Evolutionary conservation across 805 yeast species (phyloP).

Genomic region (Yueomyces sp.): DNA sequence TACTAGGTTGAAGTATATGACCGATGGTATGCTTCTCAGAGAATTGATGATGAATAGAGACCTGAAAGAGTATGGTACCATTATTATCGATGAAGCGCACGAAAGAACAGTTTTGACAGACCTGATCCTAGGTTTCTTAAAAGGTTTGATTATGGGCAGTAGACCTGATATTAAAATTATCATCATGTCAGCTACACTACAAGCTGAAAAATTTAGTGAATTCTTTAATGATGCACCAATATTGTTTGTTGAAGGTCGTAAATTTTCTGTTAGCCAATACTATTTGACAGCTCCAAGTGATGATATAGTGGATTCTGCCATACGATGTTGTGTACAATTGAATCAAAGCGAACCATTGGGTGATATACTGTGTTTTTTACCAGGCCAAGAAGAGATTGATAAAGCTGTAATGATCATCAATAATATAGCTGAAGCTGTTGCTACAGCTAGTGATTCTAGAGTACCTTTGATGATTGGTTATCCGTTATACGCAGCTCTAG

Average conservation of each 20-base stretch:
- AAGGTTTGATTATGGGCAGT: slow-evolving; percentile 38
- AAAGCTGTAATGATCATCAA: slow-evolving; percentile 53
- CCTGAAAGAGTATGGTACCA: slow-evolving; percentile 53
- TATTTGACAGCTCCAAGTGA: slow-evolving; percentile 54
- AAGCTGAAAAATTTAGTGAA: slow-evolving; percentile 65
- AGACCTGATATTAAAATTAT: slow-evolving; percentile 53
- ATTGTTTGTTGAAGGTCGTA: slow-evolving; percentile 77
- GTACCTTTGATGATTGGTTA: slow-evolving; percentile 66
- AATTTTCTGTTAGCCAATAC: slow-evolving; percentile 65
- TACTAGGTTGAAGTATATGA: slow-evolving; percentile 72
- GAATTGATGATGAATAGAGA: slow-evolving; percentile 69
- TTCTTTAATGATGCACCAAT: slow-evolving; percentile 78
- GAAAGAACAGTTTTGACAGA: slow-evolving; percentile 92
- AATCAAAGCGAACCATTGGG: slow-evolving; percentile 70
- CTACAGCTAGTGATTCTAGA: slow-evolving; percentile 29
- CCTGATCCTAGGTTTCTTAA: slow-evolving; percentile 76
- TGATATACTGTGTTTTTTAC: slow-evolving; percentile 81
- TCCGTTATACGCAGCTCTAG: slow-evolving; percentile 89
- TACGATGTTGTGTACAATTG: slow-evolving; percentile 62
- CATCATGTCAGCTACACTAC: slow-evolving; percentile 94
- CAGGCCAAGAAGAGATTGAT: slow-evolving; percentile 98
- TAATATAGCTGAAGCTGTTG: slow-evolving; percentile 49
- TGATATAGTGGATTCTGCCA: slow-evolving; percentile 71
- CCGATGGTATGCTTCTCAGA: slow-evolving; percentile 95
- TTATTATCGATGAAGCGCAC: slow-evolving; percentile 93